A percentile compares a stretch with the other conserved stretches of the same genome.
Conservation (phyloP, 1,284 basidiomycete species). For the Xerocomus amazonicus region DNA sequence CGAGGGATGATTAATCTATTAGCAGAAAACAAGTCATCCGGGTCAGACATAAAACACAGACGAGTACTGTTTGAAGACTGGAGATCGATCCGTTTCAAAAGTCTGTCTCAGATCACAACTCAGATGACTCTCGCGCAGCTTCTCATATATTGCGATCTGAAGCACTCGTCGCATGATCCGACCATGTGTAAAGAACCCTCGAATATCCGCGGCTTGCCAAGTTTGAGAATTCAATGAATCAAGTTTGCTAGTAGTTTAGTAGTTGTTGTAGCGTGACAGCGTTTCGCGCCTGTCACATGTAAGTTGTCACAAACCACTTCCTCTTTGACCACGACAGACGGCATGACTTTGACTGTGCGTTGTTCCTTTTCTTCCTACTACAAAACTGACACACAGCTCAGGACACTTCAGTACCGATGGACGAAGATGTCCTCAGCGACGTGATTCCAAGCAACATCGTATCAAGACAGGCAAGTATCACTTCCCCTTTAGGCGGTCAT, state of each 20-base stretch:
- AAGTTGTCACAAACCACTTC: background rate
- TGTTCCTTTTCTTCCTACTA: background rate
- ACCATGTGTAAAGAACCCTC: too few relatives aligned
- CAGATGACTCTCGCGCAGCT: too few relatives aligned
- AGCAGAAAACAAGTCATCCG: too few relatives aligned
- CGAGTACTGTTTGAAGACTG: too few relatives aligned
- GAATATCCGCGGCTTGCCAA: too few relatives aligned
- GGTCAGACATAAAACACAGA: too few relatives aligned
- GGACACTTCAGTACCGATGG: constrained; percentile 34
- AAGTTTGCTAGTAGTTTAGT: too few relatives aligned
- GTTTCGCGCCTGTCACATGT: background rate
- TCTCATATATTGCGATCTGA: too few relatives aligned
- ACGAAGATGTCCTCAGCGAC: constrained; percentile 78
- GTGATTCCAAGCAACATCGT: constrained; percentile 80
- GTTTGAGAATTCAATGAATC: too few relatives aligned
- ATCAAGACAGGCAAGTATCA: constrained; percentile 62
- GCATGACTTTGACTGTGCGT: constrained; percentile 23
- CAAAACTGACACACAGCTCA: constrained; percentile 4
- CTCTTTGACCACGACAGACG: constrained; percentile 2
- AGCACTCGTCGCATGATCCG: too few relatives aligned
- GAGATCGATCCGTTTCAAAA: too few relatives aligned
- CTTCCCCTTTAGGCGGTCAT: background rate
- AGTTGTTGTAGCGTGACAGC: background rate
- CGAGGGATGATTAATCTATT: background rate
- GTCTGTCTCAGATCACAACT: too few relatives aligned